Conservation (phyloP, 495 filamentous ascomycete species). For the Aspergillus homomorphus region DNA sequence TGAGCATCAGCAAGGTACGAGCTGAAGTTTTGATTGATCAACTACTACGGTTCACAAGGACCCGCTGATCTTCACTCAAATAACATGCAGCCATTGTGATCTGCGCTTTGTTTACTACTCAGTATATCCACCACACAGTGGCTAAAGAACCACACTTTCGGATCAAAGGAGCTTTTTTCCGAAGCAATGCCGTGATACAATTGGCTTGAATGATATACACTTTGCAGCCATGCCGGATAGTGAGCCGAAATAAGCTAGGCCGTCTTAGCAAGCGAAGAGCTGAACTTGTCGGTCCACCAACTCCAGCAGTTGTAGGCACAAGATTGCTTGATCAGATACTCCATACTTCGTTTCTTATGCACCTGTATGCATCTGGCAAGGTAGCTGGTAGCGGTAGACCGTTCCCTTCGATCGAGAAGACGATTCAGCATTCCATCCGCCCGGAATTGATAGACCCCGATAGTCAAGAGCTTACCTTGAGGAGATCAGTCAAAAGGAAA, state of each 20-base stretch:
- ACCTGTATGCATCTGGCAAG: not conserved
- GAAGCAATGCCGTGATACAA: not conserved
- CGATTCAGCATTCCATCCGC: not conserved
- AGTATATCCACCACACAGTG: not conserved
- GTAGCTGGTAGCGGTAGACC: not conserved
- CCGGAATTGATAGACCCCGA: not conserved
- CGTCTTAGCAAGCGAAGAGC: too few relatives aligned
- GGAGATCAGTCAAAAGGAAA: not conserved
- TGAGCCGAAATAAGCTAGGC: not conserved
- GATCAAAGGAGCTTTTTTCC: not conserved
- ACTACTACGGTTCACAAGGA: not conserved
- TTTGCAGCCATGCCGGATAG: not conserved
- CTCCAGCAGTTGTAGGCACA: too few relatives aligned
- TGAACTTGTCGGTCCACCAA: too few relatives aligned
- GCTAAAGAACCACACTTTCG: not conserved
- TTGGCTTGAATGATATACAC: not conserved
- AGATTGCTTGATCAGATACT: too few relatives aligned
- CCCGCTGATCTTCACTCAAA: constrained; percentile 11
- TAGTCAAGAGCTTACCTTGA: not conserved
- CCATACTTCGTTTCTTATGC: too few relatives aligned
- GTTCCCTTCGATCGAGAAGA: not conserved
- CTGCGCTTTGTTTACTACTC: constrained; percentile 6
- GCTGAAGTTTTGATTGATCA: too few relatives aligned
- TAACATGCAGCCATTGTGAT: constrained; percentile 9
- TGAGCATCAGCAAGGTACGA: not conserved